These are phyloP conservation scores for Chamaenerion angustifolium DNA, from an alignment of 345 rosid species.

Conservation along the genomic window DNA sequence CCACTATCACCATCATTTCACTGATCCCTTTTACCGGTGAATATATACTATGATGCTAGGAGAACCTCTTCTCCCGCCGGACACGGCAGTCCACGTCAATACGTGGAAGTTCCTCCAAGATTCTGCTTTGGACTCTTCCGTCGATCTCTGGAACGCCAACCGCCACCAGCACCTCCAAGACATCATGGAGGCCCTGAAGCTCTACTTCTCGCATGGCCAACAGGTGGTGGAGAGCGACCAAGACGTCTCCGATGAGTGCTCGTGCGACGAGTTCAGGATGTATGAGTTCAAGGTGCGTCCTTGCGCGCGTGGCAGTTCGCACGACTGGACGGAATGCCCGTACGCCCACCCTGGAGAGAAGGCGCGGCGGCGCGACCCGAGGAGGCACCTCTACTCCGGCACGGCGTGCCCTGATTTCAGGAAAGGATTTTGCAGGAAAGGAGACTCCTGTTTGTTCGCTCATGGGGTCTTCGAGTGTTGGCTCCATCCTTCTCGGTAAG, in stretches of 20 bases:
- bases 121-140: conserved; percentile 15
- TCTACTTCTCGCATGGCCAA: conserved; percentile 37
- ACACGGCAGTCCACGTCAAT: conserved; percentile 38
- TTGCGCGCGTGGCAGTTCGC: conserved; percentile 13
- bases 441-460: conserved; percentile 13
- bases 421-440: conserved; percentile 14
- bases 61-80: conserved; percentile 30
- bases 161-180: conserved; percentile 33
- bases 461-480: conserved; percentile 91
- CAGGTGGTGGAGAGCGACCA: conserved; percentile 35
- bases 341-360: conserved; percentile 16
- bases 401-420: conserved; percentile 17
- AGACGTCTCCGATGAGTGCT: conserved; percentile 21
- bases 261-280: conserved; percentile 16
- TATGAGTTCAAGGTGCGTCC: conserved; percentile 15
- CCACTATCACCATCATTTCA: conserved; percentile 7
- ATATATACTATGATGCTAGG: conserved; percentile 71
- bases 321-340: conserved; percentile 20
- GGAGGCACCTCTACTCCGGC: conserved; percentile 16
- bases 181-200: conserved; percentile 43
- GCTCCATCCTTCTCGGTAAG: conserved; percentile 70
- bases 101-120: conserved; percentile 40
- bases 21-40: not conserved
- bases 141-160: conserved; percentile 18
- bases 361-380: conserved; percentile 14